These are phyloP conservation scores for Acanthamoeba polyphaga DNA, from an alignment of 208 protist species.

Conservation along the genomic window DNA sequence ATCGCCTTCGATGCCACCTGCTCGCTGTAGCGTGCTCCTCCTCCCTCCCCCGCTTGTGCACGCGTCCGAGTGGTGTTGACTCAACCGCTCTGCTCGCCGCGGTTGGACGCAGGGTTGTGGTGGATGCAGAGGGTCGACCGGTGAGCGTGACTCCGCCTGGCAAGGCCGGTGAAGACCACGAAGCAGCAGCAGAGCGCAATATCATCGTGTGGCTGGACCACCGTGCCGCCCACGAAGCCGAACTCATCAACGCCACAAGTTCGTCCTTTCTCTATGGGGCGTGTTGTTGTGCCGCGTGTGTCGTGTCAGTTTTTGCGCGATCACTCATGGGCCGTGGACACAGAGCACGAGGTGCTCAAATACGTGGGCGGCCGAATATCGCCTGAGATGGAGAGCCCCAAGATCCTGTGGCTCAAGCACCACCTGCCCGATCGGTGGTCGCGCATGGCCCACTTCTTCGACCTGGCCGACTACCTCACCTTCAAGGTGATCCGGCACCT, in stretches of 20 bases:
- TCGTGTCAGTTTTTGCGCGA: not conserved
- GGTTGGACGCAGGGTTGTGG: not conserved
- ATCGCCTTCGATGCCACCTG: slow-evolving; percentile 51
- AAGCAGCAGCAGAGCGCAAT: not conserved
- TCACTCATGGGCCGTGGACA: not conserved
- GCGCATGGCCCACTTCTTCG: slow-evolving; percentile 26
- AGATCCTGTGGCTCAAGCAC: slow-evolving; percentile 53
- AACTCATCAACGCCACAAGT: slow-evolving; percentile 39
- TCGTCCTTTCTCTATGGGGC: not conserved
- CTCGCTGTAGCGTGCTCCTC: not conserved
- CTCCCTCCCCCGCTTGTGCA: no score
- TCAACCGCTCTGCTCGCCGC: not conserved
- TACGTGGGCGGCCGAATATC: slow-evolving; percentile 2
- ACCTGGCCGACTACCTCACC: slow-evolving; percentile 67
- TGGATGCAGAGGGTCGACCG: not conserved
- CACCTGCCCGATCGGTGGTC: slow-evolving; percentile 18
- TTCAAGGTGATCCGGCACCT: not conserved
- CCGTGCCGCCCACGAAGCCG: not conserved
- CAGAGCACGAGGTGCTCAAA: slow-evolving; percentile 27
- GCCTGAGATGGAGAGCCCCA: slow-evolving; percentile 32
- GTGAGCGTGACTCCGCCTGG: slow-evolving; percentile 6
- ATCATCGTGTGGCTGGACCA: slow-evolving; percentile 64
- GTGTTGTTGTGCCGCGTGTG: no score
- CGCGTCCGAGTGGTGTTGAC: not conserved
- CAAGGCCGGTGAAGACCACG: not conserved